These are phyloP conservation scores for Sarocladium brachiariae DNA, from an alignment of 2,329 filamentous ascomycete genomes.

Conservation along the genomic window DNA sequence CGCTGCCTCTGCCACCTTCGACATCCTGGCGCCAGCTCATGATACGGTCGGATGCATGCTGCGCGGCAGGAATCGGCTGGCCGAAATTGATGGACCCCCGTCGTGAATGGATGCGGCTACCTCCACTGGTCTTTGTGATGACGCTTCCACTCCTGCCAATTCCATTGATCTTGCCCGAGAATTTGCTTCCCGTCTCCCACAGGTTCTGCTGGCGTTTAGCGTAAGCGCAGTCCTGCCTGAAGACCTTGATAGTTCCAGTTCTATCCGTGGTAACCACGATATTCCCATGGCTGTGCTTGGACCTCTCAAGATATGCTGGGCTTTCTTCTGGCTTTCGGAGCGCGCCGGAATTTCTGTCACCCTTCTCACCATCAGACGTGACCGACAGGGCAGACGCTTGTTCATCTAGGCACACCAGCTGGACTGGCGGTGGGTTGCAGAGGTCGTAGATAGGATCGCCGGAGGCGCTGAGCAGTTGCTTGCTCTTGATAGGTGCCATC, in stretches of 20 bases:
- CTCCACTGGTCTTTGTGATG: constrained; percentile 44
- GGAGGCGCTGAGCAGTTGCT: constrained; percentile 69
- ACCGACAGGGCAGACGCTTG: constrained; percentile 30
- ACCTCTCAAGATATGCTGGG: constrained; percentile 70
- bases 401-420: constrained; percentile 68
- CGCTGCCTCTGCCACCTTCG: constrained; percentile 34
- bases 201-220: constrained; percentile 67
- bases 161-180: constrained; percentile 62
- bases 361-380: constrained; percentile 28
- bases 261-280: constrained; percentile 91
- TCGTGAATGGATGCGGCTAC: constrained; percentile 41
- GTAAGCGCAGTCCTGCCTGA: constrained; percentile 88
- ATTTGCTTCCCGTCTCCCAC: constrained; percentile 71
- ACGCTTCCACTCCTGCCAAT: constrained; percentile 53
- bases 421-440: constrained; percentile 90
- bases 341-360: constrained; percentile 15
- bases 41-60: constrained; percentile 62
- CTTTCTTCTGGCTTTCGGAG: constrained; percentile 54
- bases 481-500: constrained; percentile 73
- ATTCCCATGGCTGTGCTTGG: constrained; percentile 71
- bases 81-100: constrained; percentile 45
- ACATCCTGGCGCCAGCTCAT: constrained; percentile 76
- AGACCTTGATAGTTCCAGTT: constrained; percentile 84
- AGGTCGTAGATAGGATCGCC: constrained; percentile 93
- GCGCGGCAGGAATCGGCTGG: constrained; percentile 20